Base-by-base conservation (phyloP, 345 rosid species). In the Zanthoxylum bungeanum region DNA sequence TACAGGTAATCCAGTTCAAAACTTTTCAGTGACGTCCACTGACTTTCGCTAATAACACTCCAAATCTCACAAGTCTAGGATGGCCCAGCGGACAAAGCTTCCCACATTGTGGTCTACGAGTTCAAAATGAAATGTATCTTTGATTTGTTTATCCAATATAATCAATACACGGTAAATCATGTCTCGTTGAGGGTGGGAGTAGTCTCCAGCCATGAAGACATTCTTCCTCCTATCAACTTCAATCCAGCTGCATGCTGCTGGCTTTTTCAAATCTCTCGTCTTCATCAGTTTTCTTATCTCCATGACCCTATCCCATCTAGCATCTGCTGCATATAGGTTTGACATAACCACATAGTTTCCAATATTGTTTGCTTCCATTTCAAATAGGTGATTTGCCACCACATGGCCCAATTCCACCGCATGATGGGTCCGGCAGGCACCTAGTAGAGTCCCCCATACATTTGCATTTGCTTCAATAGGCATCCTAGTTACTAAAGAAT, bases 191-290 rank as follows among this genome's bases (percentile, higher is more conserved):
- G 92, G 93, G 71, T 91, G 93, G 76, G 84, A 85, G 74, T 51
- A 79, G 73, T 91, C 97, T 77, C 89, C 97, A 61, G 94, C 92
- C 49, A 91, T 64, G 83, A 93, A 93, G 31, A 76, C 82, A 75
- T 73, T 85, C 77, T 75, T 85, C 76, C 68, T 66, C 73, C 79
- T 85, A 63, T 83, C 91, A 75, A 86, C 82, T 77, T 93, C 98
- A 72, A 93, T 85, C 98, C 98, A 91, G 81, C 98, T 93, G 80
- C 95, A 89, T 69, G 93, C 98, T 9, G 92, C 91, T 59, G 89
- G 86, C 82, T 91, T 93, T 83, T 79, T 85, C 75, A 91, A 76
- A 75, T 86, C 91, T 79, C 83, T 86, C 8, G 58, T 77, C 76
- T 75, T 91, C 92, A 89, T 91, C 73, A 80, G 60, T 71, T 85